phyloP scores from a whole-genome alignment of 306 rosid species.

The Purshia tridentata region DNA sequence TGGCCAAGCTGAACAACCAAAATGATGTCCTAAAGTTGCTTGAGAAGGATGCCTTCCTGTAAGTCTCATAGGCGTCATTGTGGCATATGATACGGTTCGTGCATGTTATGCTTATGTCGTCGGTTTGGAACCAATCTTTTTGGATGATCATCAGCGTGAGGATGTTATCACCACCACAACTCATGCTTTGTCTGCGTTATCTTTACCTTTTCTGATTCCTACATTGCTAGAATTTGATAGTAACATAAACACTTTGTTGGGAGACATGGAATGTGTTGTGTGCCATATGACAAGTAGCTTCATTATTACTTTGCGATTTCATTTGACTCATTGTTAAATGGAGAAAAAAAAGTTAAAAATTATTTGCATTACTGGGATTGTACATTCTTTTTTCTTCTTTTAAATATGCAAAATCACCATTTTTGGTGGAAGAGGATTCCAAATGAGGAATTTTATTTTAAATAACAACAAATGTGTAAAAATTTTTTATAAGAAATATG shows the following conservation, averaged over 20 bases:
- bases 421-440: too few relatives aligned
- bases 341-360: not conserved
- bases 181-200: slow-evolving; percentile 19
- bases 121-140: slow-evolving; percentile 22
- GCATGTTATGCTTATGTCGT: slow-evolving; percentile 13
- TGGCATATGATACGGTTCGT: slow-evolving; percentile 12
- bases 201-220: slow-evolving; percentile 12
- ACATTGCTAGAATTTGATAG: slow-evolving; percentile 7
- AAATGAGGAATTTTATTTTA: too few relatives aligned
- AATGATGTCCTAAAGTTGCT: slow-evolving; percentile 87
- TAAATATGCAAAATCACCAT: too few relatives aligned
- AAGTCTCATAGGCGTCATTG: slow-evolving; percentile 15
- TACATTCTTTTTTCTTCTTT: too few relatives aligned
- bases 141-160: slow-evolving; percentile 30
- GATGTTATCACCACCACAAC: slow-evolving; percentile 22
- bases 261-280: slow-evolving; percentile 23
- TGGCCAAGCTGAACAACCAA: slow-evolving; percentile 95
- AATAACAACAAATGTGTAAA: too few relatives aligned
- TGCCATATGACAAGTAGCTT: slow-evolving; percentile 16
- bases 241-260: slow-evolving; percentile 6
- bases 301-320: not conserved
- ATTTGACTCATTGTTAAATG: not conserved
- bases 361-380: not conserved
- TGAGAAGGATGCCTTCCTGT: slow-evolving; percentile 95
- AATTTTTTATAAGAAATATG: too few relatives aligned